Base-by-base conservation (phyloP, 306 rosid genomes). In the Begonia masoniana region DNA sequence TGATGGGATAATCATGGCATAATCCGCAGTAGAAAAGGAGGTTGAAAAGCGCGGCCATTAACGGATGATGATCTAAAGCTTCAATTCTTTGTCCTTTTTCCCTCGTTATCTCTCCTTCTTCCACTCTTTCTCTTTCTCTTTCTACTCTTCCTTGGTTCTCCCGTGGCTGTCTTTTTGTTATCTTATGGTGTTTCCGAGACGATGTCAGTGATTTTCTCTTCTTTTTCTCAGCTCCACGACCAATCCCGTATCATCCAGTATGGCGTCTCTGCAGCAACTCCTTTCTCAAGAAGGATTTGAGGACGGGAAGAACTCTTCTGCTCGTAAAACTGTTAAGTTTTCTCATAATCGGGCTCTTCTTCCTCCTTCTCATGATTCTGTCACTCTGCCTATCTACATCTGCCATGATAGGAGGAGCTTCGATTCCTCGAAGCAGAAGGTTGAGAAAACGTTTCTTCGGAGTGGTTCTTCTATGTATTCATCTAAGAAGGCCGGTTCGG, bases 201-300 rank as follows among this genome's bases (percentile, higher is more conserved):
- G 66, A 70, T 60, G 74, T 62, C 66, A 56, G 15, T 63, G 62
- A 43, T 64, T 67, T 54, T 56, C 69, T 54, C 64, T 31, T 50
- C 36, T 70, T 52, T 63, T 59, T 62, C 43, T 71, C 71, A 47
- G 12, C 59, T 68, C 47, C 50, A 50, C 43, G 41, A 47, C 48
- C 61, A 59, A 7, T 13, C 15, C 41, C 65, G 41, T 15, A 11
- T 14, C 67, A 43, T 17, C 15, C 46, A 5, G 24, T 39, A 83
- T 76, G 91, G 76, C 83, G 57, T 87, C 96, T 64, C 71, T 88
- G 5, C 62, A 59, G 57, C 71, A 84, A 23, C 68, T 81, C 24
- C 92, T 88, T 43, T 65, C 78, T n/a, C 66, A 80, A 15, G 94
- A 88, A 72, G 74, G 78, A 45, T 64, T 72, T 35, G 31, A 65